A percentile compares a stretch with the other conserved stretches of the same genome.
Evolutionary conservation across 2,329 filamentous ascomycete species (phyloP).

Genomic region (Neonectria faginata): DNA sequence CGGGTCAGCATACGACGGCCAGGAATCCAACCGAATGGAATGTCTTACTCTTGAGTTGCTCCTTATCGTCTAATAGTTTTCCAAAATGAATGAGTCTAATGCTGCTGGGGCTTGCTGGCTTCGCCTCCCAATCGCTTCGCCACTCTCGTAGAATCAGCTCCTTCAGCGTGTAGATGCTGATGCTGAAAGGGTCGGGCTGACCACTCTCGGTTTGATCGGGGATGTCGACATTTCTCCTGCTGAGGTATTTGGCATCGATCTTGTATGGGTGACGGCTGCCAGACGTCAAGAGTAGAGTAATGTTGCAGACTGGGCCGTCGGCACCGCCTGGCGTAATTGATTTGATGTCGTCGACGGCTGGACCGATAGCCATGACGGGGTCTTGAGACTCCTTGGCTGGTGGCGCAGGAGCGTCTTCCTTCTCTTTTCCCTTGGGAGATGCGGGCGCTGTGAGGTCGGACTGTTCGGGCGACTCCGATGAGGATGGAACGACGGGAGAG

Average conservation of each 20-base stretch:
- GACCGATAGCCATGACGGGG: slow-evolving; percentile 57
- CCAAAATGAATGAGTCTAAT: slow-evolving; percentile 95
- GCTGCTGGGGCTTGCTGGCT: slow-evolving; percentile 86
- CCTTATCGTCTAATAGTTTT: slow-evolving; percentile 89
- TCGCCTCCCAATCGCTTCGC: slow-evolving; percentile 90
- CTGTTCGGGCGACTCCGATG: slow-evolving; percentile 38
- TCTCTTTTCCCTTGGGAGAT: slow-evolving; percentile 52
- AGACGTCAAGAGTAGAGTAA: slow-evolving; percentile 84
- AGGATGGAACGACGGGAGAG: slow-evolving; percentile 30
- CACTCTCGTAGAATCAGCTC: slow-evolving; percentile 94
- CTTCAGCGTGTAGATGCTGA: slow-evolving; percentile 94
- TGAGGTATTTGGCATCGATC: slow-evolving; percentile 87
- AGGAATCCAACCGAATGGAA: slow-evolving; percentile 9
- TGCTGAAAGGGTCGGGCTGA: slow-evolving; percentile 81
- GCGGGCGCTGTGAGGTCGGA: slow-evolving; percentile 34
- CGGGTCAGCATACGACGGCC: slow-evolving; percentile 14
- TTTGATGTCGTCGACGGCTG: slow-evolving; percentile 57
- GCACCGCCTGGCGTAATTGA: slow-evolving; percentile 47
- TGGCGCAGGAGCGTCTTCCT: slow-evolving; percentile 45
- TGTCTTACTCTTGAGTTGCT: slow-evolving; percentile 80
- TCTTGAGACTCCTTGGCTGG: slow-evolving; percentile 50
- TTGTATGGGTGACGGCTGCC: slow-evolving; percentile 90
- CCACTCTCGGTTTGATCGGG: slow-evolving; percentile 72
- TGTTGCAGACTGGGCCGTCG: slow-evolving; percentile 68
- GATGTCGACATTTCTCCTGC: slow-evolving; percentile 81